Evolutionary conservation across 1,284 basidiomycete genomes (phyloP).

Genomic region (Pyrrhoderma noxium): DNA sequence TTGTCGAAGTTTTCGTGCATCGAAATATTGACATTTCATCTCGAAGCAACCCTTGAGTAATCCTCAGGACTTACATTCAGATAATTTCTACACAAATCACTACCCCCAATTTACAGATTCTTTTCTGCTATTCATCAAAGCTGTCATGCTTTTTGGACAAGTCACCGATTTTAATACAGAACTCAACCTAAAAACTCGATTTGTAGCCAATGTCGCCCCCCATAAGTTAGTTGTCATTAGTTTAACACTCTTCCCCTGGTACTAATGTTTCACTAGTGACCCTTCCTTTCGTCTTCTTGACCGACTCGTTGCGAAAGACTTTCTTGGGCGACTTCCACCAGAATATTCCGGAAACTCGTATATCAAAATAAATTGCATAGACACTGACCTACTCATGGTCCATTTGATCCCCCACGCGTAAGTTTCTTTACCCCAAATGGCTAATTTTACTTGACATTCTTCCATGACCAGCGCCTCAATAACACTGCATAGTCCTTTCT

Average conservation of each 20-base stretch:
- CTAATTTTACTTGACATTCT: constrained; percentile 5
- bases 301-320: constrained; percentile 54
- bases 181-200: constrained; percentile 40
- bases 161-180: constrained; percentile 79
- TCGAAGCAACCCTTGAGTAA: constrained; percentile 42
- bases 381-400: constrained; percentile 78
- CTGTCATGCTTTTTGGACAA: constrained; percentile 72
- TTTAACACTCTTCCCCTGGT: too few species aligned
- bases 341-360: constrained; percentile 45
- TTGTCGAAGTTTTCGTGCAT: constrained; percentile 1
- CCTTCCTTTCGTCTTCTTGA: constrained; percentile 62
- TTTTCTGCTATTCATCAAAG: constrained; percentile 69
- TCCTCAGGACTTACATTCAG: constrained; percentile 57
- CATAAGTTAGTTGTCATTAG: background rate
- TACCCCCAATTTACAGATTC: constrained; percentile 71
- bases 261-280: constrained; percentile 24
- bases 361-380: constrained; percentile 48
- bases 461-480: constrained; percentile 58
- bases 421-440: constrained; percentile 26
- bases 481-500: constrained; percentile 73
- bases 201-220: background rate
- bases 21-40: constrained; percentile 16
- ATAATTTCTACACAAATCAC: constrained; percentile 60
- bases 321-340: constrained; percentile 60
- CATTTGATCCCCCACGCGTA: constrained; percentile 78